These are phyloP conservation scores for Pholiota molesta DNA, from an alignment of 768 basidiomycete genomes.

Conservation along the genomic window DNA sequence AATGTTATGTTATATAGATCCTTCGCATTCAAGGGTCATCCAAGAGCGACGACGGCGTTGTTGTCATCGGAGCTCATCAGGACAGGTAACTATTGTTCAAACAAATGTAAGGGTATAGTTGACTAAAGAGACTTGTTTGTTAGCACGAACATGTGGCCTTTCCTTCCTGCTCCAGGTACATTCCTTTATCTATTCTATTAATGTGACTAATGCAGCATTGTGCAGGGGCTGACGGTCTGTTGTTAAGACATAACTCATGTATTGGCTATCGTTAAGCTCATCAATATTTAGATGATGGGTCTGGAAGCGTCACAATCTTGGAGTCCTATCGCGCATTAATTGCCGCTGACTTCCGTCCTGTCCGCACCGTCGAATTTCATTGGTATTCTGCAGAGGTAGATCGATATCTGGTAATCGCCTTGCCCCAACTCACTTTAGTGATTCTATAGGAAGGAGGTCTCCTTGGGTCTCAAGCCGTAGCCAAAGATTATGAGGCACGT, in stretches of 20 bases:
- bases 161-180: constrained; percentile 75
- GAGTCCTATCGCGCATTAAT: constrained; percentile 77
- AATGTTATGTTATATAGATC: constrained; percentile 47
- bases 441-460: constrained; percentile 73
- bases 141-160: constrained; percentile 80
- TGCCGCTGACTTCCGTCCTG: constrained; percentile 67
- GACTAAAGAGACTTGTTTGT: constrained; percentile 5
- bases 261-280: constrained; percentile 23
- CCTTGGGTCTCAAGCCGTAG: constrained; percentile 89
- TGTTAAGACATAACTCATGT: background rate
- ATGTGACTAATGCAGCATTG: constrained; percentile 21
- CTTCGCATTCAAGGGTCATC: constrained; percentile 77
- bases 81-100: constrained; percentile 58
- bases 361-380: constrained; percentile 74
- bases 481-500: constrained; percentile 67
- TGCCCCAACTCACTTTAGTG: constrained; percentile 7
- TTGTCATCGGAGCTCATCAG: constrained; percentile 81
- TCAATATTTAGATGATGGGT: constrained; percentile 64
- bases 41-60: constrained; percentile 56
- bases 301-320: constrained; percentile 78
- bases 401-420: constrained; percentile 13
- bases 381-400: constrained; percentile 84
- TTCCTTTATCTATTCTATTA: constrained; percentile 13
- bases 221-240: constrained; percentile 53
- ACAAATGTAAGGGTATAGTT: background rate